Percentiles rank a stretch among this genome's conserved stretches.
phyloP scores from a whole-genome alignment of 1,284 basidiomycete species.

The Fomitopsis betulina region DNA sequence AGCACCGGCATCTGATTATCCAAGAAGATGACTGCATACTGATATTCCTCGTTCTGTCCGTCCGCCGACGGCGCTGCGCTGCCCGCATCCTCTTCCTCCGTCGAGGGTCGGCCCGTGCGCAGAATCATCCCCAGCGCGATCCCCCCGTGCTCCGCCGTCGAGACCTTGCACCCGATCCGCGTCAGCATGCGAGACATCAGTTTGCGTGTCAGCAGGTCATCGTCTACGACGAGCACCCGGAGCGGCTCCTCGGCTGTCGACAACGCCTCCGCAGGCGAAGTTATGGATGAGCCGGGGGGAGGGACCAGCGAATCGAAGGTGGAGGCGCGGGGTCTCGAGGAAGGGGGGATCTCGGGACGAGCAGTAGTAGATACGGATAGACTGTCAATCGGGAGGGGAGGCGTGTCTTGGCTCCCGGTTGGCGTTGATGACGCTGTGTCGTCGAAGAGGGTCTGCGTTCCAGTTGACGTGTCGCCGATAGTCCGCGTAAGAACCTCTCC shows the following conservation, averaged over 20 bases:
- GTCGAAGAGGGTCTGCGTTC: constrained; percentile 25
- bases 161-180: constrained; percentile 73
- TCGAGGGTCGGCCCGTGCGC: constrained; percentile 28
- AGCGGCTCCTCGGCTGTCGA: constrained; percentile 39
- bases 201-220: constrained; percentile 74
- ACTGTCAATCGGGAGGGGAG: constrained; percentile 3
- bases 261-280: constrained; percentile 7
- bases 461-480: constrained; percentile 43
- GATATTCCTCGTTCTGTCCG: constrained; percentile 20
- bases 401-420: constrained; percentile 8
- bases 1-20: constrained; percentile 88
- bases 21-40: constrained; percentile 74
- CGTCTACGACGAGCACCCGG: constrained; percentile 72
- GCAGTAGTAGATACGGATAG: constrained; percentile 12
- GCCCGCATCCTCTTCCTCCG: constrained; percentile 29
- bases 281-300: constrained; percentile 12
- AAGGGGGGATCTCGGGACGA: constrained; percentile 14
- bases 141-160: constrained; percentile 85
- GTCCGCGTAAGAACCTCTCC: constrained; percentile 40
- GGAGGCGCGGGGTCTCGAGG: constrained; percentile 20
- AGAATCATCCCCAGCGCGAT: constrained; percentile 75
- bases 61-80: constrained; percentile 20
- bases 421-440: constrained; percentile 17
- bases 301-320: constrained; percentile 18
- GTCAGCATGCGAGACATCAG: constrained; percentile 81